phyloP scores from a whole-genome alignment of 371 early-diverging fungal genomes.

The Mortierella sp. region DNA sequence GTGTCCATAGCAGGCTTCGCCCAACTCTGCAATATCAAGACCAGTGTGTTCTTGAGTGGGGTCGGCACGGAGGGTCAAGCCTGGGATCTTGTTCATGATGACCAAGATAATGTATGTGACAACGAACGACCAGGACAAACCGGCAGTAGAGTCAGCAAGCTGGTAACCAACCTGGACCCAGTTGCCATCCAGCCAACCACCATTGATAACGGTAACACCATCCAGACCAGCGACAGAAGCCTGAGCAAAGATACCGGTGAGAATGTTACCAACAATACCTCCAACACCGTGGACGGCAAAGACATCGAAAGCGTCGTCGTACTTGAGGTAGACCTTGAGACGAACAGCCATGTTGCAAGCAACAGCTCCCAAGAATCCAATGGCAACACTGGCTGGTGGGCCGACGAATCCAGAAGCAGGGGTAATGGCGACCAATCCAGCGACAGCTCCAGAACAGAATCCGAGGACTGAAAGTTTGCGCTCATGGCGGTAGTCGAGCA shows the following conservation, averaged over 20 bases:
- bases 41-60: constrained; percentile 78
- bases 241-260: constrained; percentile 94
- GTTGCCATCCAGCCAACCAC: constrained; percentile 88
- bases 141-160: constrained; percentile 80
- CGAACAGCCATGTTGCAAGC: constrained; percentile 83
- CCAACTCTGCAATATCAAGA: constrained; percentile 82
- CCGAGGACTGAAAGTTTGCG: constrained; percentile 87
- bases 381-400: constrained; percentile 82
- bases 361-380: constrained; percentile 82
- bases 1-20: constrained; percentile 71
- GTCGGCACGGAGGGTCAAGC: constrained; percentile 79
- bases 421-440: constrained; percentile 93
- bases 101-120: constrained; percentile 80
- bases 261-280: constrained; percentile 86
- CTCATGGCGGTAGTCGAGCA: constrained; percentile 81
- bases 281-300: constrained; percentile 93
- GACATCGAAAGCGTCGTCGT: constrained; percentile 91
- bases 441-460: constrained; percentile 93
- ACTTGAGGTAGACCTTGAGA: constrained; percentile 83
- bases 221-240: constrained; percentile 76
- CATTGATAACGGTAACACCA: constrained; percentile 71
- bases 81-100: constrained; percentile 85
- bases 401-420: constrained; percentile 92
- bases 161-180: constrained; percentile 87
- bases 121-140: constrained; percentile 84